Evolutionary conservation across 1,284 basidiomycete genomes (phyloP).

Genomic region (Sporisorium reilianum): DNA sequence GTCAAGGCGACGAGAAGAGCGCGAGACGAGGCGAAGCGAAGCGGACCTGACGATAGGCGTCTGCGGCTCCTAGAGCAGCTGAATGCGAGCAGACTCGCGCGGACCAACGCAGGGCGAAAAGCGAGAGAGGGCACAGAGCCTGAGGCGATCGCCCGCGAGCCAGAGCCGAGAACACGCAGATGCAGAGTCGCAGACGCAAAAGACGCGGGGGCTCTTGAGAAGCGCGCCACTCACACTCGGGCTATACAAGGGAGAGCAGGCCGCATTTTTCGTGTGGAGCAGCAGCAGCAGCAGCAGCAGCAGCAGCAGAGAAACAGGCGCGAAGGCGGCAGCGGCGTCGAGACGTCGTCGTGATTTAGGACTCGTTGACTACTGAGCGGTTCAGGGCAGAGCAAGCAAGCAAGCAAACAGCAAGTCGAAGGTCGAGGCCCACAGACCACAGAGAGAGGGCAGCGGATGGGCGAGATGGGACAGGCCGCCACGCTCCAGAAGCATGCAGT

Average conservation of each 20-base stretch:
- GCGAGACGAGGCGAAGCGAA: background rate
- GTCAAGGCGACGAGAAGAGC: background rate
- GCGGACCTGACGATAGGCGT: constrained; percentile 1
- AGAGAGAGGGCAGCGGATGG: background rate
- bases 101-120: background rate
- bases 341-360: constrained; percentile 5
- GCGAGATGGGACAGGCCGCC: background rate
- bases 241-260: constrained; percentile 2
- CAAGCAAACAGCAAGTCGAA: background rate
- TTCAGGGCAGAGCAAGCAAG: background rate
- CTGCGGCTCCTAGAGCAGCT: background rate
- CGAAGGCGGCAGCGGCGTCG: constrained; percentile 7
- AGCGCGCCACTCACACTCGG: background rate
- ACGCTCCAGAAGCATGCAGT: background rate
- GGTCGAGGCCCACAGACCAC: constrained; percentile 5
- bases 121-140: constrained; percentile 6
- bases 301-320: constrained; percentile 3
- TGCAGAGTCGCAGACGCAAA: constrained; percentile 5
- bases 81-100: background rate
- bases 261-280: constrained; percentile 11
- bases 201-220: constrained; percentile 1
- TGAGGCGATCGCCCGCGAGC: constrained; percentile 31
- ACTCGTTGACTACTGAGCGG: background rate
- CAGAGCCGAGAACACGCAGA: constrained; percentile 21
- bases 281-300: constrained; percentile 5